These are phyloP conservation scores for Paecilomyces sp. DNA, from an alignment of 2,329 filamentous ascomycete species.

Conservation along the genomic window DNA sequence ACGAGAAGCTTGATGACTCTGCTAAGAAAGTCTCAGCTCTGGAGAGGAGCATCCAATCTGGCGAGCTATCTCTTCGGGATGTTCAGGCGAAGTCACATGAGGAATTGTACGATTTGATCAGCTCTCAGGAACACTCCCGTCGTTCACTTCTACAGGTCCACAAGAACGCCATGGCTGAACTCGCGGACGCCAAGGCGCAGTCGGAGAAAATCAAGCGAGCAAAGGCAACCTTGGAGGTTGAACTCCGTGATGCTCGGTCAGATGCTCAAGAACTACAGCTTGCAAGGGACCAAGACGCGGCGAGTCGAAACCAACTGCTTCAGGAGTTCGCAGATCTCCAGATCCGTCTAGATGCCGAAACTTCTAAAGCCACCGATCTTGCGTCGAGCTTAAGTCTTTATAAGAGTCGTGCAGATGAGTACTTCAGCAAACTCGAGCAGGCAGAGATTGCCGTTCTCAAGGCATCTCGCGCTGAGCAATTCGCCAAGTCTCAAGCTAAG, in stretches of 20 bases:
- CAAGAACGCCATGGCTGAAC: conserved; percentile 75
- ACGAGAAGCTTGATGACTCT: conserved; percentile 92
- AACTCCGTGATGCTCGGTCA: conserved; percentile 74
- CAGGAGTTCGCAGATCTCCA: conserved; percentile 92
- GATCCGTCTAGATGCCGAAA: conserved; percentile 83
- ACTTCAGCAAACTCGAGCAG: conserved; percentile 94
- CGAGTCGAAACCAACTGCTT: conserved; percentile 80
- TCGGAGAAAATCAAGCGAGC: conserved; percentile 82
- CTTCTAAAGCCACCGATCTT: conserved; percentile 76
- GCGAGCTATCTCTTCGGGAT: conserved; percentile 81
- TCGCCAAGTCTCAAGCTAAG: conserved; percentile 79
- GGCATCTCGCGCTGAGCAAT: conserved; percentile 83
- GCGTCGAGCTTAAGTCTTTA: conserved; percentile 79
- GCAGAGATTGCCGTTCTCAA: conserved; percentile 94
- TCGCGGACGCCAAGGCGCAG: conserved; percentile 77
- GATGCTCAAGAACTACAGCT: conserved; percentile 75
- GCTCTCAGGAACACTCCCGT: conserved; percentile 84
- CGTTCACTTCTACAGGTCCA: conserved; percentile 75
- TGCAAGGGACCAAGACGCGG: conserved; percentile 76
- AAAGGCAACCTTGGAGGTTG: conserved; percentile 72
- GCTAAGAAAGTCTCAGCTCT: conserved; percentile 83
- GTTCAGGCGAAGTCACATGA: conserved; percentile 91
- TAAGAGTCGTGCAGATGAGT: conserved; percentile 87
- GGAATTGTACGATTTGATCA: conserved; percentile 86
- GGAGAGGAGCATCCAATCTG: conserved; percentile 78